Percentiles rank a stretch among this genome's conserved stretches.
These are phyloP conservation scores for Pyrenochaeta sp. DNA, from an alignment of 2,329 filamentous ascomycete genomes.

Conservation along the genomic window DNA sequence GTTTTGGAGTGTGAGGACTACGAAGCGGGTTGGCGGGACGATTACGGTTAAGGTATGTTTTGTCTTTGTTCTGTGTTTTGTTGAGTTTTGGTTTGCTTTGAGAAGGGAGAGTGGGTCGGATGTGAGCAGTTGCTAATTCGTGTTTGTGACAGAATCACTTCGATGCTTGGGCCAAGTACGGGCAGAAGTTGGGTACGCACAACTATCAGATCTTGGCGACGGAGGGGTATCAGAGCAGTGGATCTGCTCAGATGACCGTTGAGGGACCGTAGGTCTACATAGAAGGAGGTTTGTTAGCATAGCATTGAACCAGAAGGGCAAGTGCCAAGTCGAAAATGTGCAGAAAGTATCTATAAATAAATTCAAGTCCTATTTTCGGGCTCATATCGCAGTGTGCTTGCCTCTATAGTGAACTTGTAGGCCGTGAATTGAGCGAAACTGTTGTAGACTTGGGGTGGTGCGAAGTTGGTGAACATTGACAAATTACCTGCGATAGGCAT, in stretches of 20 bases:
- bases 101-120: background rate
- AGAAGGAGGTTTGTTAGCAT: background rate
- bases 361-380: too few species aligned
- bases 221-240: slow-evolving; percentile 62
- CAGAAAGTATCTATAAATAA: too few species aligned
- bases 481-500: too few species aligned
- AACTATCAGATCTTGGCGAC: slow-evolving; percentile 65
- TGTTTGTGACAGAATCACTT: slow-evolving; percentile 58
- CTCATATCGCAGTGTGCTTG: too few species aligned
- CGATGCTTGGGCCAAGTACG: slow-evolving; percentile 59
- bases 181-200: slow-evolving; percentile 57
- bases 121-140: background rate
- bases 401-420: too few species aligned
- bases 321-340: too few species aligned
- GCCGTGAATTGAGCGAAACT: too few species aligned
- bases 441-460: too few species aligned
- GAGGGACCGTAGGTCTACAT: background rate
- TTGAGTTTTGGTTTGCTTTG: too few species aligned
- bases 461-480: too few species aligned
- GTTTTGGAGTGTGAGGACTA: slow-evolving; percentile 61
- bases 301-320: too few species aligned
- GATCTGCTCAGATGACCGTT: slow-evolving; percentile 58
- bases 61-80: too few species aligned
- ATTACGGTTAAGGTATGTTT: slow-evolving; percentile 51
- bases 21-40: slow-evolving; percentile 59